Evolutionary conservation across 169 alveolate genomes (phyloP).

Genomic region (Eimeria sp.): DNA sequence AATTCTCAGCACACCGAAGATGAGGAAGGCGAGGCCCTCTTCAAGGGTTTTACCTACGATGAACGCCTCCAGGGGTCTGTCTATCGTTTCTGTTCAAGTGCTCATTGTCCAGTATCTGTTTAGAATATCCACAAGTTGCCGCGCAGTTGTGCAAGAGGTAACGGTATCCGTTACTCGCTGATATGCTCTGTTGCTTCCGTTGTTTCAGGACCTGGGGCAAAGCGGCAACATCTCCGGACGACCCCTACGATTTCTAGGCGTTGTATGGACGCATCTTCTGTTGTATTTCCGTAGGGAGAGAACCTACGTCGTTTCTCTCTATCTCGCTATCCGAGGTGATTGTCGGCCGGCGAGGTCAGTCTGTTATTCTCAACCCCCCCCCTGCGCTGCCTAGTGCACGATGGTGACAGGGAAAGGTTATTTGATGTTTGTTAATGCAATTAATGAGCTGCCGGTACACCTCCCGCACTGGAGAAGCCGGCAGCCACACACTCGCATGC

Average conservation of each 20-base stretch:
- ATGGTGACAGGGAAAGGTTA: background rate
- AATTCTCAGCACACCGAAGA: slow-evolving; percentile 34
- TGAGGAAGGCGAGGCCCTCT: slow-evolving; percentile 70
- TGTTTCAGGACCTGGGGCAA: slow-evolving; percentile 74
- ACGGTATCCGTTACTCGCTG: background rate
- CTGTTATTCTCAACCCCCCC: background rate
- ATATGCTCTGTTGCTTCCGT: background rate
- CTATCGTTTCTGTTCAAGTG: background rate
- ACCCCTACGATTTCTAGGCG: slow-evolving; percentile 68
- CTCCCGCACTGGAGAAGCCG: slow-evolving; percentile 69
- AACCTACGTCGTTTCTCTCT: background rate
- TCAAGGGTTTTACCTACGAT: slow-evolving; percentile 64
- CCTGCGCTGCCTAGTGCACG: slow-evolving; percentile 7
- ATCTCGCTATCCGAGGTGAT: slow-evolving; percentile 23
- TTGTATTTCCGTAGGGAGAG: background rate
- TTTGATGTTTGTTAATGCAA: slow-evolving; percentile 15
- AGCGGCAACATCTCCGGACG: slow-evolving; percentile 69
- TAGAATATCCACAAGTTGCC: background rate
- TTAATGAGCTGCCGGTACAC: slow-evolving; percentile 20
- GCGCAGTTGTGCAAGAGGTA: background rate
- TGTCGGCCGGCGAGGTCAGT: slow-evolving; percentile 35
- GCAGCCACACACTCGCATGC: slow-evolving; percentile 29
- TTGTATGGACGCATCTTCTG: background rate
- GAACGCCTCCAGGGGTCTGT: slow-evolving; percentile 78
- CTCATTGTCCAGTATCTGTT: background rate